A percentile compares a stretch with the other conserved stretches of the same genome.
Evolutionary conservation across 257 asterid species (phyloP).

Genomic region (Ehretia macrophylla): DNA sequence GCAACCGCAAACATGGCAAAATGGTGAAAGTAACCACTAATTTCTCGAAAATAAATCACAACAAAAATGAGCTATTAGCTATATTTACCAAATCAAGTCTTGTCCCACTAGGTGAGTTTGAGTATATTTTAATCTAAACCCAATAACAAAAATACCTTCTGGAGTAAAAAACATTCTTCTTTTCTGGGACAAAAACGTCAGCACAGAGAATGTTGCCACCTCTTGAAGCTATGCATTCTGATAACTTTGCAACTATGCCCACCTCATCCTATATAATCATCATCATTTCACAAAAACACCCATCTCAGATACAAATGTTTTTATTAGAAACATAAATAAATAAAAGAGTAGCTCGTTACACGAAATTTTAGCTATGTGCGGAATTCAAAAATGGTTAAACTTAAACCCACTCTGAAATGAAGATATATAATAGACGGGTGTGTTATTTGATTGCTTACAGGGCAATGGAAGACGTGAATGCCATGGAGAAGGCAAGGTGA

Average conservation of each 20-base stretch:
- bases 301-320: neutral
- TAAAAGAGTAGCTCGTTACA: too few relatives aligned
- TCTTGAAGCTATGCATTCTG: slow-evolving; percentile 87
- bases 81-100: too few relatives aligned
- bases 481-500: slow-evolving; percentile 76
- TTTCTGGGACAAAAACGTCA: slow-evolving; percentile 88
- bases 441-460: slow-evolving; percentile 33
- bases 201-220: slow-evolving; percentile 90
- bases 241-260: slow-evolving; percentile 82
- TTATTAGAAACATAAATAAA: too few relatives aligned
- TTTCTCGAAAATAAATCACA: too few relatives aligned
- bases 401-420: neutral
- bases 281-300: neutral
- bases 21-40: too few relatives aligned
- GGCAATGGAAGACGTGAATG: slow-evolving; percentile 89
- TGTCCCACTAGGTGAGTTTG: too few relatives aligned
- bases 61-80: too few relatives aligned
- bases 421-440: too few relatives aligned
- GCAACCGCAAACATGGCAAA: too few relatives aligned
- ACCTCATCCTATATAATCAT: slow-evolving; percentile 60
- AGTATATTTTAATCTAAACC: neutral
- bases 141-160: slow-evolving; percentile 53
- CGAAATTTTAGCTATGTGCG: too few relatives aligned
- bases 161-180: slow-evolving; percentile 71
- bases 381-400: neutral